Evolutionary conservation across 2,329 filamentous ascomycete species (phyloP), one percentile per base, ranked within the genome.

Genomic region (Alternaria rosae): DNA sequence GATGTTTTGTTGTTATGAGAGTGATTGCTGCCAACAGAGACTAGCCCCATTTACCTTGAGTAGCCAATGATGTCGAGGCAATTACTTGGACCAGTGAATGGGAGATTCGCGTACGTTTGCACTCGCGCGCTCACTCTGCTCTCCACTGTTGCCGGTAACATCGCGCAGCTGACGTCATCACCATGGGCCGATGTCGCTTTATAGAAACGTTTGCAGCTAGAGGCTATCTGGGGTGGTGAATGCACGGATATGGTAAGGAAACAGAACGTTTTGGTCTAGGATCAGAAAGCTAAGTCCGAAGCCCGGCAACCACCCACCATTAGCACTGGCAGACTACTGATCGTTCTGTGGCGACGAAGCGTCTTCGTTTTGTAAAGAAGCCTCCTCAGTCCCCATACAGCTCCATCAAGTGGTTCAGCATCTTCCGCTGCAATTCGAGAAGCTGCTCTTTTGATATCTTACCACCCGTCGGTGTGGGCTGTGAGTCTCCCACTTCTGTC

Each of bases 391-490:
- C 73, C 2, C 73, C 73, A 54, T 76, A 76, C 42, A 76, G 23
- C 30, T 76, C 73, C 61, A 68, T 55, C 42, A 80, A 58, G 50
- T 79, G 72, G 7, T 76, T 73, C 50, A 80, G 45, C 76, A 80
- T 79, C 69, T 73, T 77, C 32, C 76, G 55, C 54, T 79, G 76
- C 30, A 79, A 50, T 47, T 74, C 71, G 17, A 76, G 41, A 10
- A 79, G 61, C 51, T 76, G 66, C 17, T 57, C 57, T 47, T 70
- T 71, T 3, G 71, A 72, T 13, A 78, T 72, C 57, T 72, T 77
- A 26, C 59, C 59, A 8, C 41, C 54, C 4, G 3, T 32, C 9
- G 56, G 54, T 2, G 48, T 63, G 25, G 58, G 12, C 53, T 57
- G 32, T 8, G 26, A 15, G 15, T 44, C 57, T 5, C 20, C 57